These are phyloP conservation scores for Barbarea vulgaris DNA, from an alignment of 345 rosid genomes.

Conservation along the genomic window DNA sequence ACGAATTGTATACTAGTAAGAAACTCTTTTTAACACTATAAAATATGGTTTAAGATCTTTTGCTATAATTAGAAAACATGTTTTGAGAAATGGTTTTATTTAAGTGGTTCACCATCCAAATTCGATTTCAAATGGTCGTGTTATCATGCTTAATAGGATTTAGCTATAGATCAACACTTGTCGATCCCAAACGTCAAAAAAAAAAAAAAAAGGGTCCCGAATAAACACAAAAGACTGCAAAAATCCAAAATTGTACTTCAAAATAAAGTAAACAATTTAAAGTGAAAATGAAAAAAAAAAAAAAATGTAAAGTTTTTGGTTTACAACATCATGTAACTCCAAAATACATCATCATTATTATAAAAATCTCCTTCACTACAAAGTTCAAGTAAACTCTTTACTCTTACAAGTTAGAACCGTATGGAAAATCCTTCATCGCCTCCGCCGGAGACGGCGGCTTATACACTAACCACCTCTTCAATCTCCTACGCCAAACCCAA, in stretches of 20 bases:
- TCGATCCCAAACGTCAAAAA: neutral
- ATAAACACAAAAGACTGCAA: conserved; percentile 4
- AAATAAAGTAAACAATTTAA: neutral
- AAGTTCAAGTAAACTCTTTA: neutral
- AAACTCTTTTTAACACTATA: no score
- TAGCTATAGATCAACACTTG: neutral
- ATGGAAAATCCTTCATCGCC: conserved; percentile 38
- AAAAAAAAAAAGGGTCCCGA: neutral
- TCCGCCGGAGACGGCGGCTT: conserved; percentile 42
- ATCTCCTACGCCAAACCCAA: conserved; percentile 64
- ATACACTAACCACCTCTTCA: conserved; percentile 67
- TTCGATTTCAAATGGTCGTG: neutral
- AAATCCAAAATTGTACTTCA: conserved; percentile 23
- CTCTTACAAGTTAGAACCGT: conserved; percentile 1
- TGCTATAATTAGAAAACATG: neutral
- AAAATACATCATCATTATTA: conserved; percentile 13
- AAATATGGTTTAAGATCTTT: neutral
- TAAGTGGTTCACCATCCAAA: neutral
- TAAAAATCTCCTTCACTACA: conserved; percentile 11
- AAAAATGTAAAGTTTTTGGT: conserved; percentile 10
- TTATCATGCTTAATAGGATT: neutral
- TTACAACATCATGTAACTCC: conserved; percentile 15
- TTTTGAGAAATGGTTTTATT: neutral
- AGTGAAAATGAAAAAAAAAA: neutral
- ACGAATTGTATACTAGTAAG: neutral